Evolutionary conservation across 73 alveolate species (phyloP).

Genomic region (Paramecium caudatum): DNA sequence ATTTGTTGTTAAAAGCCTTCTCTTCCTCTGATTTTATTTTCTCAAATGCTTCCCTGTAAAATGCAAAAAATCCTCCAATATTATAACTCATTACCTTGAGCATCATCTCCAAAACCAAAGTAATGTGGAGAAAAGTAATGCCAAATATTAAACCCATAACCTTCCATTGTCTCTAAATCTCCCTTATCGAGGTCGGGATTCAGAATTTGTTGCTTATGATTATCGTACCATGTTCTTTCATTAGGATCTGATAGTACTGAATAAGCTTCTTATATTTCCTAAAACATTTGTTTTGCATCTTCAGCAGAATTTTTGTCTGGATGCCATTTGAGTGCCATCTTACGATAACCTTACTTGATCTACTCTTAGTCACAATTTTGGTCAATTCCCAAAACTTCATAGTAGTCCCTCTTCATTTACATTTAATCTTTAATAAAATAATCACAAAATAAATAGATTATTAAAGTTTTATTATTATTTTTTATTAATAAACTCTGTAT

Average conservation of each 20-base stretch:
- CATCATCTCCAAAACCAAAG: slow-evolving; percentile 82
- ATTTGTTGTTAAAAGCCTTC: slow-evolving; percentile 46
- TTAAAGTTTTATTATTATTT: neutral
- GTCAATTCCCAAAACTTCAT: slow-evolving; percentile 93
- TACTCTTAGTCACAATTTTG: slow-evolving; percentile 85
- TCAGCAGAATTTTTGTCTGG: slow-evolving; percentile 94
- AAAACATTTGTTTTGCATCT: slow-evolving; percentile 90
- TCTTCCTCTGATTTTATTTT: slow-evolving; percentile 89
- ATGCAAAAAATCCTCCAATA: slow-evolving; percentile 80
- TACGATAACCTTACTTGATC: slow-evolving; percentile 90
- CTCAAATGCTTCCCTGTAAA: slow-evolving; percentile 85
- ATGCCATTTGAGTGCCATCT: slow-evolving; percentile 95
- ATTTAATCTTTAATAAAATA: slow-evolving; percentile 35
- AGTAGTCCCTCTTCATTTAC: slow-evolving; percentile 86
- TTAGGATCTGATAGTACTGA: slow-evolving; percentile 95
- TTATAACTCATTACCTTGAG: slow-evolving; percentile 65
- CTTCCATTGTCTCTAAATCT: slow-evolving; percentile 81
- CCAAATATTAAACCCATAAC: slow-evolving; percentile 82
- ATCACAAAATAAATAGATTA: neutral
- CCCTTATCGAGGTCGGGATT: slow-evolving; percentile 80
- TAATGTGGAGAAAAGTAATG: slow-evolving; percentile 83
- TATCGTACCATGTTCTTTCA: slow-evolving; percentile 97
- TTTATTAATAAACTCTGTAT: neutral
- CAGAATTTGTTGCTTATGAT: slow-evolving; percentile 89
- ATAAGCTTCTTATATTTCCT: slow-evolving; percentile 94